phyloP scores from a whole-genome alignment of 1,139 yeast genomes.

The Hemisphaericaspora xylofermentans region DNA sequence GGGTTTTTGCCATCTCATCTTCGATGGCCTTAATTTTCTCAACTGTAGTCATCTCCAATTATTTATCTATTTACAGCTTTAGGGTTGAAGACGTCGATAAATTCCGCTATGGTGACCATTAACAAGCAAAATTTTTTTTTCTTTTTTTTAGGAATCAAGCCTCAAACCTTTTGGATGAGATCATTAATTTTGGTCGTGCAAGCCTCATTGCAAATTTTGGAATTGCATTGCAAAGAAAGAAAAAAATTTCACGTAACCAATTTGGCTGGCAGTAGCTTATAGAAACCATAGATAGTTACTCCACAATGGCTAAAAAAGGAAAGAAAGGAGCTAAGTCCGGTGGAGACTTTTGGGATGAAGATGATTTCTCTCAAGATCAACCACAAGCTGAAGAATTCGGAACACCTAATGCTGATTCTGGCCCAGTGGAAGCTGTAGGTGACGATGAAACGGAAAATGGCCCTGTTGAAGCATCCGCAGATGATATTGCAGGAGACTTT shows the following conservation, averaged over 20 bases:
- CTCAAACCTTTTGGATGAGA: too few relatives aligned
- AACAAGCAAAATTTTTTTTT: background rate
- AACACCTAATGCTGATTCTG: constrained; percentile 12
- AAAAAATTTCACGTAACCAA: too few relatives aligned
- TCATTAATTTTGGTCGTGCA: too few relatives aligned
- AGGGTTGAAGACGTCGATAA: too few relatives aligned
- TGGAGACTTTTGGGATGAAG: constrained; percentile 82
- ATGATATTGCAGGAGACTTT: constrained; percentile 61
- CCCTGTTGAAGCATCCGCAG: constrained; percentile 39
- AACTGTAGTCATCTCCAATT: constrained; percentile 63
- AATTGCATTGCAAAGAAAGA: too few relatives aligned
- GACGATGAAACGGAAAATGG: constrained; percentile 15
- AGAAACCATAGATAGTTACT: background rate
- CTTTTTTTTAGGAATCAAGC: background rate
- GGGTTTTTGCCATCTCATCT: constrained; percentile 94
- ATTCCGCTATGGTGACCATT: too few relatives aligned
- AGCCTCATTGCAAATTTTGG: too few relatives aligned
- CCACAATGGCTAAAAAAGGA: constrained; percentile 49
- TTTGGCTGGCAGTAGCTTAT: too few relatives aligned
- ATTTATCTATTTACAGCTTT: background rate
- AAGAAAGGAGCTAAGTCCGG: constrained; percentile 52
- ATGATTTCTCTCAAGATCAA: constrained; percentile 59
- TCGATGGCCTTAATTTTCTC: constrained; percentile 91
- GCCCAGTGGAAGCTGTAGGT: constrained; percentile 13
- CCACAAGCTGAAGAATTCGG: constrained; percentile 61